Conservation (phyloP, 371 early-diverging fungal genomes). For the Rhizopus stolonifer region DNA sequence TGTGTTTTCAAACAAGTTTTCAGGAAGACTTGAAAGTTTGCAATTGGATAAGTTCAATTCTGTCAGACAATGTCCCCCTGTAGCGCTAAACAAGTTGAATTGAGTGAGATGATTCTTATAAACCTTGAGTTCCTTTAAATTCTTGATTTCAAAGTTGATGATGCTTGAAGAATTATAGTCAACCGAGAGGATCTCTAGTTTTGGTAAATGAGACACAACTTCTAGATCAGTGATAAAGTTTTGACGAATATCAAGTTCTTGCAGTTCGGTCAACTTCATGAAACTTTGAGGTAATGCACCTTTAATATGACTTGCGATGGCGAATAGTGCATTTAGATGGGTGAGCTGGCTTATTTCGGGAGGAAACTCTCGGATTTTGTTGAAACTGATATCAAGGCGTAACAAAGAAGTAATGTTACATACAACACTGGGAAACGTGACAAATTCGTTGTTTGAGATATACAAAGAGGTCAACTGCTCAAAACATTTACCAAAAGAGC, state of each 20-base stretch:
- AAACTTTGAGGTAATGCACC: slow-evolving; percentile 66
- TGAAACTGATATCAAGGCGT: slow-evolving; percentile 81
- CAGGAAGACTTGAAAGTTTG: slow-evolving; percentile 68
- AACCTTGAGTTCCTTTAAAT: slow-evolving; percentile 42
- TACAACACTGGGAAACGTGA: slow-evolving; percentile 60
- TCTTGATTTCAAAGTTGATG: slow-evolving; percentile 39
- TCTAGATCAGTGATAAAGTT: slow-evolving; percentile 65
- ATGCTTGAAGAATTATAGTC: slow-evolving; percentile 65
- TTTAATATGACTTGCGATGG: slow-evolving; percentile 71
- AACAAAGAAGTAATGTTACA: slow-evolving; percentile 51
- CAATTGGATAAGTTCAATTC: slow-evolving; percentile 67
- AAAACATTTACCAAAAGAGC: slow-evolving; percentile 50
- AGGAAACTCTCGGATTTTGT: slow-evolving; percentile 75
- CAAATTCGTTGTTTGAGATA: slow-evolving; percentile 76
- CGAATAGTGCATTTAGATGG: slow-evolving; percentile 52
- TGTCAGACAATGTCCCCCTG: slow-evolving; percentile 27
- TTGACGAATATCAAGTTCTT: slow-evolving; percentile 71
- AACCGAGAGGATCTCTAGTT: slow-evolving; percentile 56
- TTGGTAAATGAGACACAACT: slow-evolving; percentile 50
- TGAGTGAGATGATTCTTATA: slow-evolving; percentile 59
- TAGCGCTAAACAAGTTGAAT: slow-evolving; percentile 24
- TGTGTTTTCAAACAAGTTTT: slow-evolving; percentile 60
- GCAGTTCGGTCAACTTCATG: slow-evolving; percentile 52
- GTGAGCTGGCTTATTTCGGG: slow-evolving; percentile 64
- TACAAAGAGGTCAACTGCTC: slow-evolving; percentile 59